Base-by-base conservation (phyloP, 2,329 filamentous ascomycete genomes). In the Nemania sp. region DNA sequence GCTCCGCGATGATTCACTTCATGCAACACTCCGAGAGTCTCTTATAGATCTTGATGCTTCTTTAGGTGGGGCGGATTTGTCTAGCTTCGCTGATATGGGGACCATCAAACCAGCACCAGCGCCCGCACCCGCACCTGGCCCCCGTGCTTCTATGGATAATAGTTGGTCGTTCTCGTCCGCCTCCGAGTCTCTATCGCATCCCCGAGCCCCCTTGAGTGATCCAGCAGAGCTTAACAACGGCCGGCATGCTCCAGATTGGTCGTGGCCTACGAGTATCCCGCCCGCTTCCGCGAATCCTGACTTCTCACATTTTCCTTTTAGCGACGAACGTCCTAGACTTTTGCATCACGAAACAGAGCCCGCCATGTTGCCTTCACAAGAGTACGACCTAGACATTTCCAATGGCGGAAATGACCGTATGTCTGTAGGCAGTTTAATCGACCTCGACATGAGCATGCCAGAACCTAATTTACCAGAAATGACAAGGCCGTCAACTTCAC, bases 21-120 rank as follows among this genome's bases (percentile, higher is more conserved):
- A 82, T 77, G 74, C 82, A 71, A 77, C 85, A 2, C 83, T 90
- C n/a, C 81, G 87, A 62, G 88, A 90, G 74, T 89, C 88, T 0
- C 82, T 90, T 20, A 91, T 91, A 64, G 89, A 91, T 72, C 82
- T 91, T 7, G 89, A 90, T 69, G 86, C 84, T 1, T 89, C 88
- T 20, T 79, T 90, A 6, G 82, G 85, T 51, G 87, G 86, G 1
- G 84, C 81, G 43, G 85, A 87, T 3, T 79, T 88, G 0, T 87
- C 88, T 0, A 84, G 82, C 61, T 90, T 89, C 69, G 84, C 85
- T 43, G 88, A 90, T 71, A 82, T 90, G 82, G 85, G 86, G 62
- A 90, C 88, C 4, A 87, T 90, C 69, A 85, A 80, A 68, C 82
- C 84, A n/a, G 82, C 79, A 18, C 72, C 73, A 41, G 67, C 62